Percentiles rank a stretch among this genome's conserved stretches.
phyloP scores from a whole-genome alignment of 345 rosid species.

The Laguncularia racemosa region DNA sequence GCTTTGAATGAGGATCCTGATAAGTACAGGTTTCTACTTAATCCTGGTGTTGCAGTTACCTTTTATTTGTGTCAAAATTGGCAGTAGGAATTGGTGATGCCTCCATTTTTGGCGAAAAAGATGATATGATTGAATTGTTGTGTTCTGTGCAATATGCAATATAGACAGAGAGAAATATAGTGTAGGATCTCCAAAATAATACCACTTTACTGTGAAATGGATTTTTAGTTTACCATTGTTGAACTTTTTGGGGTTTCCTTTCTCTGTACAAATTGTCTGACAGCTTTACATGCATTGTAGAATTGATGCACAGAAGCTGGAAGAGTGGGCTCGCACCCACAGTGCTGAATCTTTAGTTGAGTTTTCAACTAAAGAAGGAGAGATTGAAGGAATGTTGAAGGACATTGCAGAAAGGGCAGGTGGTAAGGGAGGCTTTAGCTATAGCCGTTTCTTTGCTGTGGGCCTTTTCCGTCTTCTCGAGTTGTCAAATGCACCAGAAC shows the following conservation, averaged over 20 bases:
- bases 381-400: constrained; percentile 67
- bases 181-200: too few species aligned
- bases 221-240: too few species aligned
- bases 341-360: constrained; percentile 60
- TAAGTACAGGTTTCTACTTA: constrained; percentile 58
- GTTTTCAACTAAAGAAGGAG: constrained; percentile 73
- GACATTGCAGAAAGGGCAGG: constrained; percentile 79
- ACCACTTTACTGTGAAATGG: background rate
- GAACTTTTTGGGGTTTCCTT: too few species aligned
- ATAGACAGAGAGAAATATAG: background rate
- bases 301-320: constrained; percentile 76
- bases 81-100: too few species aligned
- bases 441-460: constrained; percentile 96
- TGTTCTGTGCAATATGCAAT: background rate
- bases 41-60: too few species aligned
- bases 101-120: too few species aligned
- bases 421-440: constrained; percentile 68
- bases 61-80: too few species aligned
- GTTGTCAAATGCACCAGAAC: constrained; percentile 84
- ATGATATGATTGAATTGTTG: background rate
- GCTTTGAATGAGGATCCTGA: constrained; percentile 86
- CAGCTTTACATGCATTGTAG: constrained; percentile 21
- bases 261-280: background rate
- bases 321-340: constrained; percentile 87
- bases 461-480: constrained; percentile 96